These are phyloP conservation scores for Leccinum arenicola DNA, from an alignment of 768 basidiomycete species.

Conservation along the genomic window DNA sequence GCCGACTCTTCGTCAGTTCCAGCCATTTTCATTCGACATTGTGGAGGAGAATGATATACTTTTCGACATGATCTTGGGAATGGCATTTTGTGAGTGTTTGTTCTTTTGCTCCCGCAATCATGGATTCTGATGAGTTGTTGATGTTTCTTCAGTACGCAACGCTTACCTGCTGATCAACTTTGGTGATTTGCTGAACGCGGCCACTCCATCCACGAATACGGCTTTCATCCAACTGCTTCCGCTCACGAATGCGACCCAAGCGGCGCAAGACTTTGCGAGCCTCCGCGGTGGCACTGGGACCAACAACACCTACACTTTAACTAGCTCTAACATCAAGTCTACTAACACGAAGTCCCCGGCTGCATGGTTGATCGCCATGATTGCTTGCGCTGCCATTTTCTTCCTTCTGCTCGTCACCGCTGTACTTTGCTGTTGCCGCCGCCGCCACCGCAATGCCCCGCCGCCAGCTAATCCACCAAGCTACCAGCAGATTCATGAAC, in stretches of 20 bases:
- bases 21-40: conserved; percentile 56
- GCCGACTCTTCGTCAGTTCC: conserved; percentile 47
- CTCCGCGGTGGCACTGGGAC: conserved; percentile 24
- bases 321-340: conserved; percentile 31
- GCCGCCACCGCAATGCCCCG: conserved; percentile 8
- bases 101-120: not conserved
- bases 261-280: conserved; percentile 17
- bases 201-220: conserved; percentile 32
- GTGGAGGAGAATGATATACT: conserved; percentile 11
- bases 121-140: not conserved
- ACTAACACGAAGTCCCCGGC: not conserved
- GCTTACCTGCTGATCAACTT: conserved; percentile 62
- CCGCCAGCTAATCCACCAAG: not conserved
- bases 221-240: conserved; percentile 68
- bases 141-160: conserved; percentile 51
- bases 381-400: conserved; percentile 9
- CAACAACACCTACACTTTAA: conserved; percentile 35
- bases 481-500: conserved; percentile 25
- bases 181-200: conserved; percentile 55
- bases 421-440: conserved; percentile 7
- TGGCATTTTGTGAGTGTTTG: conserved; percentile 58
- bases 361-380: conserved; percentile 14
- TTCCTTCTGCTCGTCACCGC: conserved; percentile 7
- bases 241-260: conserved; percentile 46
- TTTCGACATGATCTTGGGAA: conserved; percentile 70